Evolutionary conservation across 2,329 filamentous ascomycete species (phyloP), one percentile per base, ranked within the genome.

Genomic region (Coniochaeta sp.): DNA sequence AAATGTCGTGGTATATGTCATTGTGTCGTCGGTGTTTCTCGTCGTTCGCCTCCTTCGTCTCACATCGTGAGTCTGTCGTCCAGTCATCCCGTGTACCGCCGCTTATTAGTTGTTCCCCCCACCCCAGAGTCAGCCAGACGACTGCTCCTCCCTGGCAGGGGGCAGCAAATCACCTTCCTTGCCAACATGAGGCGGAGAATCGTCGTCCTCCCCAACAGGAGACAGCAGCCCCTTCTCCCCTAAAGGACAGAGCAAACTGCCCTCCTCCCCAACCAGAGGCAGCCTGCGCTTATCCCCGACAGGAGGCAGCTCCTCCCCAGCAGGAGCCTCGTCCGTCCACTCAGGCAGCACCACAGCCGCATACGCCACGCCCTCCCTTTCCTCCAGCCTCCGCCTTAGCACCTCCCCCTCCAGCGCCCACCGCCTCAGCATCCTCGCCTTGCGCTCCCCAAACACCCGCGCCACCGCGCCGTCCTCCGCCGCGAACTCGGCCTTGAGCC

Each of bases 391-490:
- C 62, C 75, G 79, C 62, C 82, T 76, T 61, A 83, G 70, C 17
- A 87, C 77, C 64, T 83, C 79, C 57, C 79, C 79, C 22, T 74
- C 74, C 8, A 87, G 67, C 32, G 71, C 69, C 85, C 85, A 87
- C 59, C 82, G 74, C 47, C 74, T 73, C 10, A 74, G 70, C 50
- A 86, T 65, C 57, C 75, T 74, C 5, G 70, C 67, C 65, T 74
- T 78, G 22, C 84, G 76, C 19, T 74, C 70, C 3, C 66, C 64
- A 62, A 86, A 84, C 1, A 76, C 72, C 17, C 64, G 70, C 4
- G 72, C 65, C n/a, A 85, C 69, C 12, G 69, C 69, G 26, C 82
- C 79, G 60, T 81, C 79, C 65, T 87, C 82, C 8, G 76, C 73
- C 0, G 74, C 72, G 54, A 81, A 81, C 58, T 70, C 71, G n/a